Conservation (phyloP, 805 yeast species). For the Saturnispora silvae region DNA sequence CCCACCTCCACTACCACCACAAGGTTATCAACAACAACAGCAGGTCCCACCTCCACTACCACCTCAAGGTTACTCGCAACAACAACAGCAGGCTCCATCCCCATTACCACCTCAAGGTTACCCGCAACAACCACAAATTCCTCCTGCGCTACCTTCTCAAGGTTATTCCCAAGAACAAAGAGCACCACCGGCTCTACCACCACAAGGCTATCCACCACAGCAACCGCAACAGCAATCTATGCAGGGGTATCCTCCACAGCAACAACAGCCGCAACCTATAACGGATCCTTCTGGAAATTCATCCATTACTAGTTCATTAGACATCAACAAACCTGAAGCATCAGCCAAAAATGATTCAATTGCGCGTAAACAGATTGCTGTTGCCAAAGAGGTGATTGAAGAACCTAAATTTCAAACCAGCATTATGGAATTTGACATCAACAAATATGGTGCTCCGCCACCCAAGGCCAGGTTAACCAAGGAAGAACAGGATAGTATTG, state of each 20-base stretch:
- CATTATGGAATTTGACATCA: constrained; percentile 27
- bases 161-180: not conserved
- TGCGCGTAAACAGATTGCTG: constrained; percentile 11
- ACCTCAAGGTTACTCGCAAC: no score
- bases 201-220: not conserved
- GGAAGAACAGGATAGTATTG: constrained; percentile 18
- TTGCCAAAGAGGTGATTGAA: constrained; percentile 13
- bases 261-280: no score
- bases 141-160: constrained; percentile 1
- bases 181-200: constrained; percentile 4
- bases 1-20: constrained; percentile 8
- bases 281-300: no score
- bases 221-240: constrained; percentile 1
- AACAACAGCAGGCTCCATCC: constrained; percentile 7
- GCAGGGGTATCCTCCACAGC: not conserved
- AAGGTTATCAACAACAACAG: constrained; percentile 9
- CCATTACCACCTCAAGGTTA: constrained; percentile 6
- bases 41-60: constrained; percentile 7
- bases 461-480: constrained; percentile 27
- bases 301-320: no score
- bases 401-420: constrained; percentile 23
- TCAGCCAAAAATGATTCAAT: constrained; percentile 3
- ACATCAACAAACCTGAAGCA: no score
- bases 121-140: constrained; percentile 9
- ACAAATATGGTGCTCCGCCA: constrained; percentile 36